These are phyloP conservation scores for Fusarium sp. DNA, from an alignment of 2,329 filamentous ascomycete species.

Conservation along the genomic window DNA sequence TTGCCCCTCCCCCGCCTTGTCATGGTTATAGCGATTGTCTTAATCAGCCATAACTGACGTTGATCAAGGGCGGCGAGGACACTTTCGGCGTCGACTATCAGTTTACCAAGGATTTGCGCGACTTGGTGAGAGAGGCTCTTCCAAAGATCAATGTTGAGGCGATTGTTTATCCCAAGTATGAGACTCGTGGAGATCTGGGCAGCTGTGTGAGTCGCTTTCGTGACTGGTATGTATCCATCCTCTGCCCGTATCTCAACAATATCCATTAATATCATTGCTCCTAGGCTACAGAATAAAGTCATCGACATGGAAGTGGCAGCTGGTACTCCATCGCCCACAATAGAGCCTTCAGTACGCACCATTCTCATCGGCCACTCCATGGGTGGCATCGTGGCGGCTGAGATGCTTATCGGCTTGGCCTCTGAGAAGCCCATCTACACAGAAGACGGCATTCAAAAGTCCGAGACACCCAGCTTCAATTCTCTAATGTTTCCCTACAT, in stretches of 20 bases:
- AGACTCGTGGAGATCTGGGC: constrained; percentile 81
- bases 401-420: constrained; percentile 80
- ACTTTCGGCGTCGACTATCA: constrained; percentile 75
- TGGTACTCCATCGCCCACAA: constrained; percentile 81
- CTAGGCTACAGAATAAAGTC: constrained; percentile 86
- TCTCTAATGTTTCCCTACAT: constrained; percentile 92
- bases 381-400: constrained; percentile 94
- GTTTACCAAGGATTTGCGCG: constrained; percentile 79
- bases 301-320: constrained; percentile 93
- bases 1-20: constrained; percentile 15
- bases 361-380: constrained; percentile 89
- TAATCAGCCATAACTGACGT: constrained; percentile 15
- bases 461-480: constrained; percentile 58
- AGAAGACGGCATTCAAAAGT: constrained; percentile 56
- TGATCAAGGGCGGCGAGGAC: constrained; percentile 75
- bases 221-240: constrained; percentile 69
- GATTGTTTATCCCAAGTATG: constrained; percentile 82
- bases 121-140: constrained; percentile 71
- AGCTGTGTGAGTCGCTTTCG: constrained; percentile 79
- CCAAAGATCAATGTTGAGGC: constrained; percentile 75
- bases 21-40: background rate
- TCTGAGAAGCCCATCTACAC: constrained; percentile 66
- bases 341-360: constrained; percentile 85
- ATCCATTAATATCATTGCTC: background rate
- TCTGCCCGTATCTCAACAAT: background rate